Conservation (phyloP, 345 rosid species). For the Hirschfeldia incana region DNA sequence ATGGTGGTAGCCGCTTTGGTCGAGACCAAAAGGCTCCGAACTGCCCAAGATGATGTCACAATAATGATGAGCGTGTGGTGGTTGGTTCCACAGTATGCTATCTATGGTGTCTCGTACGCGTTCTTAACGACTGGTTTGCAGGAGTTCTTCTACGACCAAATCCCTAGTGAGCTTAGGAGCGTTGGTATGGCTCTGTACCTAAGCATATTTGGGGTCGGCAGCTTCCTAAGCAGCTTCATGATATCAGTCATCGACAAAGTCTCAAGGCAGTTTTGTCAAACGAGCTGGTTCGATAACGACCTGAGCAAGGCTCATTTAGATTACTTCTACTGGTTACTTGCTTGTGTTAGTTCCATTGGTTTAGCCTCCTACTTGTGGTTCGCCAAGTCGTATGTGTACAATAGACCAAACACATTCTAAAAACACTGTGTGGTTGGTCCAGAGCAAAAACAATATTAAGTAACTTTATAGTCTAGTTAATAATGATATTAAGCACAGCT, state of each 20-base stretch:
- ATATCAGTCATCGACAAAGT: background rate
- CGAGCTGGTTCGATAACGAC: slow-evolving; percentile 1
- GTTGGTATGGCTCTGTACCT: background rate
- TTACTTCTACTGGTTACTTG: slow-evolving; percentile 53
- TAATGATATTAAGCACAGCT: too few species aligned
- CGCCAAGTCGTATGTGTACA: slow-evolving; percentile 13
- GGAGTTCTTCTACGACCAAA: background rate
- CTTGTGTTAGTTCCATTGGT: slow-evolving; percentile 20
- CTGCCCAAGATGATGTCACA: background rate
- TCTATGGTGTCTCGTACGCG: background rate
- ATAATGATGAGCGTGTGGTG: background rate
- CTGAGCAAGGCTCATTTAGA: slow-evolving; percentile 53
- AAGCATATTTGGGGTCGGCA: background rate
- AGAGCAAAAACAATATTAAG: too few species aligned
- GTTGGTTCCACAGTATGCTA: background rate
- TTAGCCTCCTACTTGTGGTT: slow-evolving; percentile 34
- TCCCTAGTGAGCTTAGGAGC: background rate
- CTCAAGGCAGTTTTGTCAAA: background rate
- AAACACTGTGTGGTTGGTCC: background rate
- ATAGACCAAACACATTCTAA: background rate
- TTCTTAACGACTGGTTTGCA: background rate
- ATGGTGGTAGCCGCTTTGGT: background rate
- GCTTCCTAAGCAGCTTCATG: background rate
- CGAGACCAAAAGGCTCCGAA: slow-evolving; percentile 4
- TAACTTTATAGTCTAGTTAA: too few species aligned